These are phyloP conservation scores for Scutellaria minor DNA, from an alignment of 257 asterid species.

Conservation along the genomic window DNA sequence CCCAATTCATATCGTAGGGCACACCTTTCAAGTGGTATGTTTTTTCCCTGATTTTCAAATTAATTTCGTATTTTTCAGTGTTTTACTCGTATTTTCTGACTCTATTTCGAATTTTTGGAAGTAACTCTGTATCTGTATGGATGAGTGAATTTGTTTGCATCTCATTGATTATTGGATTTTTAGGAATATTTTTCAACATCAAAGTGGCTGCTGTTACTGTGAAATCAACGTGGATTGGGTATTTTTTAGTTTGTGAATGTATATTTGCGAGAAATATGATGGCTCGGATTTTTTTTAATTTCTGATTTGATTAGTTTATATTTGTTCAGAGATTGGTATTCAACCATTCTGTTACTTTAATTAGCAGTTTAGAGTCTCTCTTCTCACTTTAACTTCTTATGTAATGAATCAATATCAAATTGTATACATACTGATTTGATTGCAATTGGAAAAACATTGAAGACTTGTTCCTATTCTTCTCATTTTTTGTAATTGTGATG, in stretches of 20 bases:
- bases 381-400: background rate
- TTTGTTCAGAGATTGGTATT: too few relatives aligned
- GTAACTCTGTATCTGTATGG: background rate
- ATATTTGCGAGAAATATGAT: too few relatives aligned
- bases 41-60: background rate
- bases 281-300: background rate
- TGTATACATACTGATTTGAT: background rate
- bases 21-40: conserved; percentile 59
- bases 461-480: background rate
- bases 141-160: conserved; percentile 21
- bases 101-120: conserved; percentile 18
- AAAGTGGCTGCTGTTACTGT: conserved; percentile 17
- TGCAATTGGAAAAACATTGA: background rate
- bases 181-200: conserved; percentile 19
- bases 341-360: background rate
- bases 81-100: background rate
- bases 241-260: too few relatives aligned
- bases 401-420: background rate
- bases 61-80: background rate
- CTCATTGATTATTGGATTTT: conserved; percentile 12
- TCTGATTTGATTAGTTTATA: background rate
- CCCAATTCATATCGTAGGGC: conserved; percentile 40
- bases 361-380: background rate
- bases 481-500: background rate
- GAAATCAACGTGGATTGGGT: background rate